Evolutionary conservation across 2,329 filamentous ascomycete genomes (phyloP).

Genomic region (Acephala macrosclerotiorum): DNA sequence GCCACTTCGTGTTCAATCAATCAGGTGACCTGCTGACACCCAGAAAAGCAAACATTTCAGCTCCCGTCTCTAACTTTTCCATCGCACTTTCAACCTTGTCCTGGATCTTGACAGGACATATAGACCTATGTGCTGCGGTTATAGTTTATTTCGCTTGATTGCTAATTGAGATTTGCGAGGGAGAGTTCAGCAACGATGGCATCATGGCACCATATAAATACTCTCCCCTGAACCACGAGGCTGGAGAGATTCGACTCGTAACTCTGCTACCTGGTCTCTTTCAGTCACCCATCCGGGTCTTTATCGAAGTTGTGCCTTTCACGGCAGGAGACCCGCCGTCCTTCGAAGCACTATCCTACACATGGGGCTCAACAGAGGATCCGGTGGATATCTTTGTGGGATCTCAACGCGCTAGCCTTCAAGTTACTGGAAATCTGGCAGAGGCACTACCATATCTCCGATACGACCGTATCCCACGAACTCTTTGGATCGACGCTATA

Average conservation of each 20-base stretch:
- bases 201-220: conserved; percentile 2
- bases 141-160: no score
- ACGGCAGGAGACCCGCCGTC: background rate
- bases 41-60: no score
- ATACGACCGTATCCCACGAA: background rate
- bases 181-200: no score
- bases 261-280: background rate
- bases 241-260: background rate
- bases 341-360: conserved; percentile 1
- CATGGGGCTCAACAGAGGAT: conserved; percentile 6
- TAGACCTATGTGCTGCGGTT: no score
- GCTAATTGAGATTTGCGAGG: no score
- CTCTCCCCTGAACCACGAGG: background rate
- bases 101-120: no score
- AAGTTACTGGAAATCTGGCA: background rate
- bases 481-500: background rate
- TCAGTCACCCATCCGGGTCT: background rate
- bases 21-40: no score
- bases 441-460: background rate
- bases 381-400: background rate
- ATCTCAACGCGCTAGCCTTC: background rate
- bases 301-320: background rate
- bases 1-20: no score
- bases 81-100: no score
- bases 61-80: no score